Conservation (phyloP, 352 stramenopile species). For the Globisporangium recalcitrans region DNA sequence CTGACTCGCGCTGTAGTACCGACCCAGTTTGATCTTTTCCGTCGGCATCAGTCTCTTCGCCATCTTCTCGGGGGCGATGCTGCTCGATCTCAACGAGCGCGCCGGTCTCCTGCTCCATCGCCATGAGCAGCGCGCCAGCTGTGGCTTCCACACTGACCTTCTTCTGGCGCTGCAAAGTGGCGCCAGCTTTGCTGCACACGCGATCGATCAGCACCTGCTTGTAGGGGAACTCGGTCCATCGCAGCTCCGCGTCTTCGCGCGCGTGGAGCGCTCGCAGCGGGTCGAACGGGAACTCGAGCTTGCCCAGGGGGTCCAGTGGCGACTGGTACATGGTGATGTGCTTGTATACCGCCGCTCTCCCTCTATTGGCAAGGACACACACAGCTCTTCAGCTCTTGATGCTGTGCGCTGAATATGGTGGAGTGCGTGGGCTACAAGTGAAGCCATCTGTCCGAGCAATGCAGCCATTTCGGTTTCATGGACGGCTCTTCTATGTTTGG, state of each 20-base stretch:
- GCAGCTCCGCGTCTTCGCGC: slow-evolving; percentile 34
- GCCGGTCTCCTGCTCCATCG: slow-evolving; percentile 30
- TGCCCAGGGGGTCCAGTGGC: slow-evolving; percentile 25
- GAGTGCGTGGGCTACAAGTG: background rate
- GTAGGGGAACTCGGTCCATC: slow-evolving; percentile 63
- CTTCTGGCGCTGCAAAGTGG: slow-evolving; percentile 5
- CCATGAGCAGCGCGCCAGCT: slow-evolving; percentile 49
- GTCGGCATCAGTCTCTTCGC: slow-evolving; percentile 1
- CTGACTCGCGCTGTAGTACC: slow-evolving; percentile 54
- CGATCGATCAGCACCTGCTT: slow-evolving; percentile 62
- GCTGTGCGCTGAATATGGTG: too few species aligned
- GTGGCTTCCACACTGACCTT: slow-evolving; percentile 32
- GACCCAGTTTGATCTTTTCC: slow-evolving; percentile 14
- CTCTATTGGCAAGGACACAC: background rate
- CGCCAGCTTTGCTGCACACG: slow-evolving; percentile 31
- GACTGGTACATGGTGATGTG: slow-evolving; percentile 45
- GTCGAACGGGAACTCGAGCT: slow-evolving; percentile 54
- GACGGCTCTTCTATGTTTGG: slow-evolving; percentile 4
- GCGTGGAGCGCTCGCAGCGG: slow-evolving; percentile 42
- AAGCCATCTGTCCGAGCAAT: slow-evolving; percentile 2
- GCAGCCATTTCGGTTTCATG: background rate
- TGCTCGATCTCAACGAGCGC: slow-evolving; percentile 49
- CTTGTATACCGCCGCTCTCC: background rate
- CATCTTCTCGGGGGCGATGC: slow-evolving; percentile 11
- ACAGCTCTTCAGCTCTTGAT: background rate